phyloP scores from a whole-genome alignment of 305 asterid species.

The Solanum hybrid region DNA sequence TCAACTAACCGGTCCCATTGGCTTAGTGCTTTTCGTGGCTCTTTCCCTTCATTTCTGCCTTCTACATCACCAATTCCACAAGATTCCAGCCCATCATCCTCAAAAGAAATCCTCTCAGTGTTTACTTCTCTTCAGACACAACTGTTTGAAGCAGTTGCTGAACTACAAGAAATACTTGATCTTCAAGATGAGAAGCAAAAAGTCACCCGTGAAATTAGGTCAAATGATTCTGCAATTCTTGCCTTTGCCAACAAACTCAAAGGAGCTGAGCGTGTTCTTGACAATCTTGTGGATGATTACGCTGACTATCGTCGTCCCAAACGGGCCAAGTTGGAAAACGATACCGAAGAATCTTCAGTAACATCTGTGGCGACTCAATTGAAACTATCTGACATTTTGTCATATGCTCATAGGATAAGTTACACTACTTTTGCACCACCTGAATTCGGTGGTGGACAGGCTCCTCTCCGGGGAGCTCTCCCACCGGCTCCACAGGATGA shows the following conservation, averaged over 20 bases:
- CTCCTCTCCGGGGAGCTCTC: conserved; percentile 75
- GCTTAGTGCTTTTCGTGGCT: conserved; percentile 66
- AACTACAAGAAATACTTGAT: conserved; percentile 81
- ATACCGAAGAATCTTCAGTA: conserved; percentile 33
- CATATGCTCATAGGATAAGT: conserved; percentile 75
- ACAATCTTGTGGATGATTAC: conserved; percentile 76
- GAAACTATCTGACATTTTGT: conserved; percentile 60
- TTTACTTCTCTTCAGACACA: conserved; percentile 58
- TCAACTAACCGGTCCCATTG: conserved; percentile 73
- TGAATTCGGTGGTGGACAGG: conserved; percentile 71
- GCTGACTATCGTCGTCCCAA: conserved; percentile 63
- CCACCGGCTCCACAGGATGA: conserved; percentile 97
- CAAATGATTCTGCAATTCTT: conserved; percentile 57
- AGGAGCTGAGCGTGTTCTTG: conserved; percentile 68
- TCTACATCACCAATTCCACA: conserved; percentile 39
- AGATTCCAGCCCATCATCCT: conserved; percentile 38
- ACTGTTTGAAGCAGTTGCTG: conserved; percentile 74
- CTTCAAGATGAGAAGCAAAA: conserved; percentile 83
- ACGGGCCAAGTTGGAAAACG: conserved; percentile 38
- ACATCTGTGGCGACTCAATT: conserved; percentile 63
- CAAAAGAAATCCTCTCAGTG: conserved; percentile 56
- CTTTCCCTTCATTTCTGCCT: conserved; percentile 65
- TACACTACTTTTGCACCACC: conserved; percentile 97
- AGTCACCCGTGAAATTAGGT: conserved; percentile 45
- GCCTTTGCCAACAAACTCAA: conserved; percentile 62